Evolutionary conservation across 192 early-diverging fungal genomes (phyloP).

Genomic region (Nowakowskiella sp.): DNA sequence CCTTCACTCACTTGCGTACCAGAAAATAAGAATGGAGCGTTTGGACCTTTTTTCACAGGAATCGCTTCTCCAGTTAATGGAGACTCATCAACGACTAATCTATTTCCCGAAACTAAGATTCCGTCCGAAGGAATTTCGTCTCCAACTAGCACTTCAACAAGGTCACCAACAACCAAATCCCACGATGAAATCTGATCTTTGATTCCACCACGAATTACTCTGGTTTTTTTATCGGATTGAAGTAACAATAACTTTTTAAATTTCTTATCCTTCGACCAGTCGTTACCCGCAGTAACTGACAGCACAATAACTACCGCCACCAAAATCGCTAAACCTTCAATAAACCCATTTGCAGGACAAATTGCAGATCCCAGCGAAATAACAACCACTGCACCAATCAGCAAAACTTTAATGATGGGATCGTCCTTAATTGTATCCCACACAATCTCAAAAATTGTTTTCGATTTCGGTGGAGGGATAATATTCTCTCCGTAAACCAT

Average conservation of each 20-base stretch:
- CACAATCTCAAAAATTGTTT: conserved; percentile 46
- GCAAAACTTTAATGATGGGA: conserved; percentile 49
- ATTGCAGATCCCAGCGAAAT: conserved; percentile 42
- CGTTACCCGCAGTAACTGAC: conserved; percentile 50
- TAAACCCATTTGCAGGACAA: conserved; percentile 41
- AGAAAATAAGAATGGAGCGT: conserved; percentile 46
- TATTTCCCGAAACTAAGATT: conserved; percentile 39
- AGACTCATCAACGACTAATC: conserved; percentile 49
- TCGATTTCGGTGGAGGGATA: conserved; percentile 45
- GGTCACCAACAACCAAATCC: conserved; percentile 48
- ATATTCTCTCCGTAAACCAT: conserved; percentile 40
- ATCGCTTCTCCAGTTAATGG: conserved; percentile 53
- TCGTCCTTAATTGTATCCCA: conserved; percentile 49
- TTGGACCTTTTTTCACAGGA: conserved; percentile 41
- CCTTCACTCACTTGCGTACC: conserved; percentile 53
- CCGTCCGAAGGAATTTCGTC: conserved; percentile 56
- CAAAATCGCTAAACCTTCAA: conserved; percentile 50
- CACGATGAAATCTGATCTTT: conserved; percentile 46
- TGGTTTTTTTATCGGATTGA: conserved; percentile 46
- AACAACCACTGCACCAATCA: conserved; percentile 45
- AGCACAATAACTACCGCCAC: conserved; percentile 50
- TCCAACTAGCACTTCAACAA: conserved; percentile 45
- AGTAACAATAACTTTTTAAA: conserved; percentile 52
- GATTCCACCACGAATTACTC: conserved; percentile 43
- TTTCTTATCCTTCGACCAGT: conserved; percentile 51